Evolutionary conservation across 2,329 filamentous ascomycete species (phyloP).

Genomic region (Microdochium bolleyi): DNA sequence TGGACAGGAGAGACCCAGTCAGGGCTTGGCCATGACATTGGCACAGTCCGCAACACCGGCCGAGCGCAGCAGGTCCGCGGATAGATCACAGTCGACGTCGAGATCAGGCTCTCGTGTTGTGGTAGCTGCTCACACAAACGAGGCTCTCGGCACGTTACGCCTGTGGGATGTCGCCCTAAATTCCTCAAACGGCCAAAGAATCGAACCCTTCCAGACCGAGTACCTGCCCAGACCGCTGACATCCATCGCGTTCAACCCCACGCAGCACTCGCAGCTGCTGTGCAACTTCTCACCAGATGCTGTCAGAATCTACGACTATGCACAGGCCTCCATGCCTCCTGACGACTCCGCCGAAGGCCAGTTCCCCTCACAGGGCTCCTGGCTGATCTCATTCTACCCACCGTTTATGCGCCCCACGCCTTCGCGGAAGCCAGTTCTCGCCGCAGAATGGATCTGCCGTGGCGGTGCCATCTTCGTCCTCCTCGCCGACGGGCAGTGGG

Average conservation of each 20-base stretch:
- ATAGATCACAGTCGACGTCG: slow-evolving; percentile 23
- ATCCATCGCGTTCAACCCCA: slow-evolving; percentile 53
- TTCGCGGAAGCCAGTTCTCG: slow-evolving; percentile 51
- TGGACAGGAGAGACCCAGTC: slow-evolving; percentile 43
- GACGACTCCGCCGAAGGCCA: slow-evolving; percentile 42
- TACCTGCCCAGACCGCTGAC: slow-evolving; percentile 46
- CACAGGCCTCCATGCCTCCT: slow-evolving; percentile 39
- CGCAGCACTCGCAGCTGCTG: slow-evolving; percentile 49
- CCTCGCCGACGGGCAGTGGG: slow-evolving; percentile 58
- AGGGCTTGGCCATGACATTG: slow-evolving; percentile 48
- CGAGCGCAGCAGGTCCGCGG: slow-evolving; percentile 26
- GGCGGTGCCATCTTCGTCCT: slow-evolving; percentile 52
- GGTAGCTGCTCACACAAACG: slow-evolving; percentile 52
- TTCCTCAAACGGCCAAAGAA: slow-evolving; percentile 20
- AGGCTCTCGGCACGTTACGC: slow-evolving; percentile 49
- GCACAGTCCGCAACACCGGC: slow-evolving; percentile 28
- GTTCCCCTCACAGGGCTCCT: slow-evolving; percentile 52
- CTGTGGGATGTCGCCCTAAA: slow-evolving; percentile 51
- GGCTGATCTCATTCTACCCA: slow-evolving; percentile 55
- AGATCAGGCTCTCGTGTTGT: slow-evolving; percentile 32
- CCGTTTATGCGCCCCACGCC: slow-evolving; percentile 42
- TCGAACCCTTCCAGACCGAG: slow-evolving; percentile 52
- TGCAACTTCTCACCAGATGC: slow-evolving; percentile 46
- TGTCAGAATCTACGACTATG: slow-evolving; percentile 56
- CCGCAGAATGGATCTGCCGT: slow-evolving; percentile 53